Percentiles rank a stretch among this genome's conserved stretches.
Evolutionary conservation across 371 early-diverging fungal genomes (phyloP).

Genomic region (Mucor plumbeus): DNA sequence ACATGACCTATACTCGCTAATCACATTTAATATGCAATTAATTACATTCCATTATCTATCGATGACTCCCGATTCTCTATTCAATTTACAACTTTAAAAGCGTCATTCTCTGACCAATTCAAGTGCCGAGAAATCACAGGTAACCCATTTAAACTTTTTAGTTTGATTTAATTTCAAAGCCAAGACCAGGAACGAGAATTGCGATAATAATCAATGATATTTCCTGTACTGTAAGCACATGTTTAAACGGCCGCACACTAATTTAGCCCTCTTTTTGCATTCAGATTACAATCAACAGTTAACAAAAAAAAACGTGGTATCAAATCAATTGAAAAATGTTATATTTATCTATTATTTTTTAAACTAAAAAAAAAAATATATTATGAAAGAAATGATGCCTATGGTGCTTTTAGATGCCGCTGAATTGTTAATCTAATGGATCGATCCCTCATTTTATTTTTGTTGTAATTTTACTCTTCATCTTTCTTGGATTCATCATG

Average conservation of each 20-base stretch:
- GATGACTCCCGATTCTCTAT: neutral
- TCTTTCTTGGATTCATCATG: slow-evolving; percentile 11
- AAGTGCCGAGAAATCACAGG: slow-evolving; percentile 3
- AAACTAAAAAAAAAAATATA: neutral
- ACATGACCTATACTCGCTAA: neutral
- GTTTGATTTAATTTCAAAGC: neutral
- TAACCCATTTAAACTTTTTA: slow-evolving; percentile 1
- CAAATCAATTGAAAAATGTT: slow-evolving; percentile 3
- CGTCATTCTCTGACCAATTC: neutral
- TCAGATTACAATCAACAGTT: slow-evolving; percentile 2
- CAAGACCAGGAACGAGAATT: slow-evolving; percentile 4
- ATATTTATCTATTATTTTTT: neutral
- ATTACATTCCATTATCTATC: slow-evolving; percentile 5
- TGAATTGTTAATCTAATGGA: slow-evolving; percentile 13
- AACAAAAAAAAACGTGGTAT: slow-evolving; percentile 3
- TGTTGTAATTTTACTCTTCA: slow-evolving; percentile 7
- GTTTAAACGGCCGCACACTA: neutral
- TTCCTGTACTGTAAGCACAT: neutral
- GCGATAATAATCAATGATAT: neutral
- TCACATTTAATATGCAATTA: slow-evolving; percentile 3
- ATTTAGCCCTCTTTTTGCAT: slow-evolving; percentile 3
- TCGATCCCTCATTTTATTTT: slow-evolving; percentile 12
- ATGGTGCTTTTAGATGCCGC: slow-evolving; percentile 19
- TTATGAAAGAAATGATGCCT: neutral
- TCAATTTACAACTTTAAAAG: neutral